Base-by-base conservation (phyloP, 2,329 filamentous ascomycete genomes). In the Pseudocercospora macadamiae region DNA sequence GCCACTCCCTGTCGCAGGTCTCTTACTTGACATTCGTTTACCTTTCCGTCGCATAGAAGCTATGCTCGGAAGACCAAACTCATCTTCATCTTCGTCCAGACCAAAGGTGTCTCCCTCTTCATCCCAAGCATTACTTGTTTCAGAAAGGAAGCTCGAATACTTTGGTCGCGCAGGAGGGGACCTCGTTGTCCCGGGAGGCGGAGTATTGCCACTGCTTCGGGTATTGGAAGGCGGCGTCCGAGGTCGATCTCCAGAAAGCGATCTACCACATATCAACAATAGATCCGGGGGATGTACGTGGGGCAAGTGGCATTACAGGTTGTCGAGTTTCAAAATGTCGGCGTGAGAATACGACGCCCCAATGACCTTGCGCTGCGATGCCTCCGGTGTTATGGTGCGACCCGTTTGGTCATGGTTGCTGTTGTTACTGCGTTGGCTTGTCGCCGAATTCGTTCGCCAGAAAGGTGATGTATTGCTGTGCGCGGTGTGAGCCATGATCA, bases 341-440 rank as follows among this genome's bases (percentile, higher is more conserved):
- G 93, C 91, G 76, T 99, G 95, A 12, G 95, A 97, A 74, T 99
- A 99, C 45, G 93, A 89, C 57, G 95, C 95, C 67, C 95, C 95
- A 60, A 97, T 89, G 32, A 99, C 90, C 62, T 93, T 84, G 70
- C 51, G 86, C 78, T 67, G 79, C 73, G 67, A 79, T 84, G 65
- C 59, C 18, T 77, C 79, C 80, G 76, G 73, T 79, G 76, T 76
- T 85, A 79, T 76, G 79, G 56, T 77, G 44, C 62, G 60, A 51
- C 63, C 66, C 55, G 64, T 62, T 49, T 67, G 64, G 26, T 67
- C 64, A 63, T 73, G 77, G 76, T 54, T 73, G 51, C 82, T 82
- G 76, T 71, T 72, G 53, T n/a, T n/a, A n/a, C 68, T 67, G 51
- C 67, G 66, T 47, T 70, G 65, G 52, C 75, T 73, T 64, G 73